Evolutionary conservation across 495 filamentous ascomycete genomes (phyloP), one percentile per base, ranked within the genome.

Genomic region (Daldinia bambusicola): DNA sequence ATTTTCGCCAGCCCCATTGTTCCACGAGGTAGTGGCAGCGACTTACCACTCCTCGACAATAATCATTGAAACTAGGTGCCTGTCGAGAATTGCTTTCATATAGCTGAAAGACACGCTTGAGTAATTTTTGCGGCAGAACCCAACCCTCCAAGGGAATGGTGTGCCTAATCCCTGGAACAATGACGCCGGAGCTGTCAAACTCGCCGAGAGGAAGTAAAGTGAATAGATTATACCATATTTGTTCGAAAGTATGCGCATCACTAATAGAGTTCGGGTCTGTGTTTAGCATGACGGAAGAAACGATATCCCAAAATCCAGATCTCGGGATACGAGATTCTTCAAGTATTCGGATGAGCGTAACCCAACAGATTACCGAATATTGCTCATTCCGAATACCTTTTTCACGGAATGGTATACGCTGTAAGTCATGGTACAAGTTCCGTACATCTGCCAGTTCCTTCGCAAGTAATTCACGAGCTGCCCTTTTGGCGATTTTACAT

Each of bases 1-100:
- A 94, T 72, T 88, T 89, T 66, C 85, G 83, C 95, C 95, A 98
- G 4, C 92, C 90, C 95, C 95, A 99, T 63, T 82, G 80, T 48
- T 87, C 84, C 43, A 97, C 90, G 34, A 99, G 85, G 71, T 87
- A 84, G 74, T 94, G 89, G 75, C 94, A 97, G 59, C 95, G 85
- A 10, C 86, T 86, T 31, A 97, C 86, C 5, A 91, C 74, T 6
- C 88, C 85, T 52, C 92, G 88, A 69, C 91, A 91, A 72, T 99
- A 98, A 22, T 87, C 86, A 74, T 96, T 97, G 79, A 93, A 90
- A 43, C 87, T 88, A 2, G 91, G 79, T 3, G 86, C 79, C 61
- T 88, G 87, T 4, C 82, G 78, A 18, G 76, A 81, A 57, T 89
- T 89, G 1, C 80, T 72, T 8, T 85, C 78, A 72, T 94, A 95